Base-by-base conservation (phyloP, 2,329 filamentous ascomycete genomes). In the Fusarium camptoceras region DNA sequence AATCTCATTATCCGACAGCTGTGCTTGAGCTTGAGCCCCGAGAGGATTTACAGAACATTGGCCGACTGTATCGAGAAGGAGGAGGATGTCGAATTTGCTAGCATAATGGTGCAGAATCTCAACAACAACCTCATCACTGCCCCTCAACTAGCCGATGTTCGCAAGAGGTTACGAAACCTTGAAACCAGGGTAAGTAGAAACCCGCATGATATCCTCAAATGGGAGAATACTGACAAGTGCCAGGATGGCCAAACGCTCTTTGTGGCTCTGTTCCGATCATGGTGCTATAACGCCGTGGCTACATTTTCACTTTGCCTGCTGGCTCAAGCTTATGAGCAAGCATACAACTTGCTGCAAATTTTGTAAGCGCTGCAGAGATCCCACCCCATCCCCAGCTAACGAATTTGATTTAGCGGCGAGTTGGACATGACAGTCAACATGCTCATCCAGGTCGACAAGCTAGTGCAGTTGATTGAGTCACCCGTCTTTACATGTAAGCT, bases 91-190 rank as follows among this genome's bases (percentile, higher is more conserved):
- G 97, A 99, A 78, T 99, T 99, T 80, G 95, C 96, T 18, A 98
- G 95, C 78, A 98, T 99, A 75, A 99, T 99, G 96, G 94, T 99
- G 30, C 96, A 99, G 79, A 98, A 98, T 76, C 86, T 99, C 55
- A 99, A 99, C 83, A 99, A 99, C 80, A 99, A 99, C 75, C 89
- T 99, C 57, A 98, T 99, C 71, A 99, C 97, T 3, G 96, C 97
- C 0, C 96, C 97, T 1, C 94, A 99, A 80, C 84, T 99, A 30
- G 90, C 93, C 2, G 97, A 98, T 73, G 85, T 99, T 68, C 89
- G 96, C 47, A 98, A 97, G 79, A 86, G 96, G 44, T 83, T 99
- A 53, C 88, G 96, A 34, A 99, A 97, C 74, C 84, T 98, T 3
- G 96, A 99, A 78, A 94, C 91, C 12, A 94, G 90, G 82, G 91